Conservation (phyloP, 2,329 filamentous ascomycete genomes). For the Sphaerulina populicola region DNA sequence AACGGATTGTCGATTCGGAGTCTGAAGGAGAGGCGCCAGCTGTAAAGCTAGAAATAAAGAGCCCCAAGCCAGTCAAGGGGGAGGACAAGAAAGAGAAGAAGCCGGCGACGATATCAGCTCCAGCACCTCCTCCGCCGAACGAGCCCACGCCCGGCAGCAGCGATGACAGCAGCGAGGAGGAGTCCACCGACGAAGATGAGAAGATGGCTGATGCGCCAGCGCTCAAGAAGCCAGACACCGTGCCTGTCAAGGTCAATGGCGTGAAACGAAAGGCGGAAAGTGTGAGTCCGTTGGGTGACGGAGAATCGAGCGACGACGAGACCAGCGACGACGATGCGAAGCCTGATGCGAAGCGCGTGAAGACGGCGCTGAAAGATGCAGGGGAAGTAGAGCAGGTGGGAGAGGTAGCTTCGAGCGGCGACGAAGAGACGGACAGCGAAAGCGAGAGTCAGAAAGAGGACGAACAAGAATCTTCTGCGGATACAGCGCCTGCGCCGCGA, state of each 20-base stretch:
- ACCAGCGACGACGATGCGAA: conserved; percentile 13
- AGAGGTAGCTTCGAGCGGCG: not conserved
- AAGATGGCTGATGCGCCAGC: conserved; percentile 12
- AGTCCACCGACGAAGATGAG: conserved; percentile 11
- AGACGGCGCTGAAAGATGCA: conserved; percentile 6
- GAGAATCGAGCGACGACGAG: conserved; percentile 10
- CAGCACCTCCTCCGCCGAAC: conserved; percentile 5
- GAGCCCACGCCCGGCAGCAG: conserved; percentile 10
- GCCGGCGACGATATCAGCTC: conserved; percentile 6
- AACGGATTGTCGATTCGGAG: conserved; percentile 22
- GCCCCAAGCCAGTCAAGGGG: not conserved
- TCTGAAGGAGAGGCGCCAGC: conserved; percentile 32
- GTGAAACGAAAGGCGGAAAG: conserved; percentile 26
- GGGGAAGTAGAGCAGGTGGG: conserved; percentile 2
- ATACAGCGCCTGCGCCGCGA: not conserved
- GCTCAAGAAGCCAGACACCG: conserved; percentile 12
- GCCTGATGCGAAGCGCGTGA: conserved; percentile 9
- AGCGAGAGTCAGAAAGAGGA: conserved; percentile 7
- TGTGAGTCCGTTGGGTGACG: conserved; percentile 5
- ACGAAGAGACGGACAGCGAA: conserved; percentile 10
- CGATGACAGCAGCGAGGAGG: conserved; percentile 26
- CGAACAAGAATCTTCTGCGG: not conserved
- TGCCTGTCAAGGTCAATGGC: conserved; percentile 24
- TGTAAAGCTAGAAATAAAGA: conserved; percentile 4
- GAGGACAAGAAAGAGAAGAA: conserved; percentile 5